A percentile compares a stretch with the other conserved stretches of the same genome.
These are phyloP conservation scores for Metschnikowia continentalis DNA, from an alignment of 805 yeast genomes.

Conservation along the genomic window DNA sequence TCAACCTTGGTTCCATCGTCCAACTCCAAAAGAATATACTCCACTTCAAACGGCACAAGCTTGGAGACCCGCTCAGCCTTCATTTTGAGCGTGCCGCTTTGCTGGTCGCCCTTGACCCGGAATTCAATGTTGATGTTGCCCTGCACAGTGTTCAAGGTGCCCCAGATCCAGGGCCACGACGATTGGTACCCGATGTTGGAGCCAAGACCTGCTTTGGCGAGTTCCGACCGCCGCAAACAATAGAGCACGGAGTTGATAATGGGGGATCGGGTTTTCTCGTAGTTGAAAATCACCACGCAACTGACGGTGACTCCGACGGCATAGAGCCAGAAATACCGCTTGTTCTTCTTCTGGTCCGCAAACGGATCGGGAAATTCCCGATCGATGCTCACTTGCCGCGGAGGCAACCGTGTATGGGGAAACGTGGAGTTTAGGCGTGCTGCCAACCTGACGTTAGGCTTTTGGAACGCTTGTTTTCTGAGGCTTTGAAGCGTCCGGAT, in stretches of 20 bases:
- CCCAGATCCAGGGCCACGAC: slow-evolving; percentile 85
- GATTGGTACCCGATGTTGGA: slow-evolving; percentile 69
- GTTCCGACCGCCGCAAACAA: slow-evolving; percentile 70
- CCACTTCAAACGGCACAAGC: slow-evolving; percentile 41
- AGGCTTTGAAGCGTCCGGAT: slow-evolving; percentile 1
- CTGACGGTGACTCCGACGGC: slow-evolving; percentile 37
- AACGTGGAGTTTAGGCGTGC: slow-evolving; percentile 1
- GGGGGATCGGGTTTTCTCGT: slow-evolving; percentile 89
- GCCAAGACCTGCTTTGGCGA: slow-evolving; percentile 64
- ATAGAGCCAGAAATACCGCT: slow-evolving; percentile 48
- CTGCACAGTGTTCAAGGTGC: slow-evolving; percentile 76
- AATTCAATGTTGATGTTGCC: slow-evolving; percentile 77
- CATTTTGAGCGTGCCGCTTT: slow-evolving; percentile 52
- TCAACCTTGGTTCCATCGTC: slow-evolving; percentile 22
- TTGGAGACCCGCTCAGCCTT: slow-evolving; percentile 66
- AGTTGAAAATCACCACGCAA: slow-evolving; percentile 70
- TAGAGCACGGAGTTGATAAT: slow-evolving; percentile 82
- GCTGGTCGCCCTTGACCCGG: slow-evolving; percentile 62
- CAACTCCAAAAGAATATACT: slow-evolving; percentile 28
- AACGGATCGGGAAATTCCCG: slow-evolving; percentile 80
- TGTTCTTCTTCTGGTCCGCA: slow-evolving; percentile 47
- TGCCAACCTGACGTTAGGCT: background rate
- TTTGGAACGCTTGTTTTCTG: background rate
- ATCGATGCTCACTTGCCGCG: slow-evolving; percentile 52
- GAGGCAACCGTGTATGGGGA: background rate